Base-by-base conservation (phyloP, 345 rosid species). In the Clarkia xantiana region DNA sequence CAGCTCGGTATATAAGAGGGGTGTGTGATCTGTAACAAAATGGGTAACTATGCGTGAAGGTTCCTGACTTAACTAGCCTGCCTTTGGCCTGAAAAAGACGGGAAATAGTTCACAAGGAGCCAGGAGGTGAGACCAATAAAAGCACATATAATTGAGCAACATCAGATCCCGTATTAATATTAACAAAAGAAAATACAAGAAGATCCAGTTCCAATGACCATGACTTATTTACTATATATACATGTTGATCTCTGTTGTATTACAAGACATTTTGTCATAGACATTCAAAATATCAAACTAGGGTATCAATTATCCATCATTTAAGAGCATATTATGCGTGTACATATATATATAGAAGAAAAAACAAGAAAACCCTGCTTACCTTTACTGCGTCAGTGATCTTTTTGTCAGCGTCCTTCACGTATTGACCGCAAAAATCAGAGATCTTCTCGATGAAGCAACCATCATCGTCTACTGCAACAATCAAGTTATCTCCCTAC, bases 381-480 rank as follows among this genome's bases (percentile, higher is more conserved):
- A 91, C 98, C 95, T 87, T 91, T 66, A 82, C 72, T 52, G 87
- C 75, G 62, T 86, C 95, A 65, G 80, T 67, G 22, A 91, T 84
- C 62, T 76, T 82, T 62, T 82, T 91, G 65, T 91, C 99, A 18
- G 90, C 94, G 72, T 77, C 95, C 71, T 91, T 91, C 51, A 87
- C 96, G 67, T 86, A 77, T 29, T 72, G 52, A 51, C 95, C 94
- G 45, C 64, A 46, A 54, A 91, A 91, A 51, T 84, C 87, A 12
- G 86, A 49, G 62, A 91, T 71, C 67, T 74, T 86, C 56, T 65
- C 82, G 44, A 80, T 78, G 66, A 91, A 91, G 60, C 58, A 75
- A 44, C 98, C 98, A 70, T 91, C 98, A 49, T 87, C 96, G 63
- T 91, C 98, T 64, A 91, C 98, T 15, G 96, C 82, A 45, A 91